Conservation (phyloP, 139 green algal species). For the Closterium sp. region DNA sequence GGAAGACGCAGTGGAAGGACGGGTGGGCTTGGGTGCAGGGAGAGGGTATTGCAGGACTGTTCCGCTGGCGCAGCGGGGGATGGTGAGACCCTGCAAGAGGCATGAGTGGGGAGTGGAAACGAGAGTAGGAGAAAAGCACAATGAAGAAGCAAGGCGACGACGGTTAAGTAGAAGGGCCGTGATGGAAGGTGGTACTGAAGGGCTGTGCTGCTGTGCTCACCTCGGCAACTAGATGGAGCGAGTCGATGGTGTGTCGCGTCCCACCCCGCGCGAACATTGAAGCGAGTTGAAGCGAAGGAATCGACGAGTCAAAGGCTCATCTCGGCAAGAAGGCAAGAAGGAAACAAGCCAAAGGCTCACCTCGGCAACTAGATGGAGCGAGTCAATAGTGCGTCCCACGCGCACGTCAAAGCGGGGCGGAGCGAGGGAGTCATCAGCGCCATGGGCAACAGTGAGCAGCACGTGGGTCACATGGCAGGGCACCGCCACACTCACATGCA, state of each 20-base stretch:
- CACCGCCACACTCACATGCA: slow-evolving; percentile 48
- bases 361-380: slow-evolving; percentile 33
- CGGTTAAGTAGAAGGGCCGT: too few relatives aligned
- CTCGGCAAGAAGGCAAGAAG: slow-evolving; percentile 31
- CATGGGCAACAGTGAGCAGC: slow-evolving; percentile 50
- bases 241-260: slow-evolving; percentile 28
- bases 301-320: not conserved
- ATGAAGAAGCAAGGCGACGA: too few relatives aligned
- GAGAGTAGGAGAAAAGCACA: too few relatives aligned
- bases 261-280: slow-evolving; percentile 40
- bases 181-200: not conserved
- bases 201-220: not conserved
- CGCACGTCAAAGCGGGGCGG: slow-evolving; percentile 46
- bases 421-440: slow-evolving; percentile 17
- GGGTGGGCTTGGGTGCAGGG: not conserved
- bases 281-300: slow-evolving; percentile 16
- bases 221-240: slow-evolving; percentile 15
- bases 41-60: not conserved
- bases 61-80: not conserved
- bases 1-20: not conserved
- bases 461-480: slow-evolving; percentile 43
- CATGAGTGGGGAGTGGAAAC: too few relatives aligned
- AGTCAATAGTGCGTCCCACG: slow-evolving; percentile 27
- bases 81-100: not conserved
- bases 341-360: not conserved